A percentile compares a stretch with the other conserved stretches of the same genome.
phyloP scores from a whole-genome alignment of 306 rosid genomes.

The Casuarina glauca region DNA sequence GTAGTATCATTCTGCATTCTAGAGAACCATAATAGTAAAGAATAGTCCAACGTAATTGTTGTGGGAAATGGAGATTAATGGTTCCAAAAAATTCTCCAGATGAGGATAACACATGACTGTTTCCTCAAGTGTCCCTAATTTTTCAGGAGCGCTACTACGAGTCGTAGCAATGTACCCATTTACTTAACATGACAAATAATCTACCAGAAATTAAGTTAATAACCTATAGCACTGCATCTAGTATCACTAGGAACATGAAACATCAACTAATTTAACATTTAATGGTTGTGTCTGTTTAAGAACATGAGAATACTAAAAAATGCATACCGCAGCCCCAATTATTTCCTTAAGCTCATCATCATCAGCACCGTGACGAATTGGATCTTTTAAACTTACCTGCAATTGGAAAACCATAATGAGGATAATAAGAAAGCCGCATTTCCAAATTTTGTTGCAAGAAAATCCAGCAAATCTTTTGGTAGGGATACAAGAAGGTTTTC shows the following conservation, averaged over 20 bases:
- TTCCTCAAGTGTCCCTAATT: neutral
- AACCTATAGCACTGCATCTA: neutral
- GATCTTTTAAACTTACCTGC: constrained; percentile 94
- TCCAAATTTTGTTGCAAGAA: neutral
- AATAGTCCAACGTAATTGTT: neutral
- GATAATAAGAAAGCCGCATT: constrained; percentile 9
- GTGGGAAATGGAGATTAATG: neutral
- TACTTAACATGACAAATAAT: neutral
- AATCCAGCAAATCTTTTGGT: neutral
- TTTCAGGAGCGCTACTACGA: neutral
- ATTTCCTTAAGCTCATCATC: constrained; percentile 71
- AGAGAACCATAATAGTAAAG: neutral
- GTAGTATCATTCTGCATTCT: neutral
- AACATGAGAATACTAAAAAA: constrained; percentile 11
- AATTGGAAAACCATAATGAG: constrained; percentile 14
- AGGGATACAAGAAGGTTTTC: neutral
- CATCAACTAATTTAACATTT: neutral
- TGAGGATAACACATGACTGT: neutral
- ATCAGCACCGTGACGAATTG: constrained; percentile 69
- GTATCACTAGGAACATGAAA: neutral
- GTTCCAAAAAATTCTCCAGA: neutral
- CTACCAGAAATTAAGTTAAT: neutral
- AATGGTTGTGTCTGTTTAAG: neutral
- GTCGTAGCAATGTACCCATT: neutral
- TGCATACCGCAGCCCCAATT: constrained; percentile 79